Conservation (phyloP, 805 yeast species). For the Hanseniaspora clermontiae region DNA sequence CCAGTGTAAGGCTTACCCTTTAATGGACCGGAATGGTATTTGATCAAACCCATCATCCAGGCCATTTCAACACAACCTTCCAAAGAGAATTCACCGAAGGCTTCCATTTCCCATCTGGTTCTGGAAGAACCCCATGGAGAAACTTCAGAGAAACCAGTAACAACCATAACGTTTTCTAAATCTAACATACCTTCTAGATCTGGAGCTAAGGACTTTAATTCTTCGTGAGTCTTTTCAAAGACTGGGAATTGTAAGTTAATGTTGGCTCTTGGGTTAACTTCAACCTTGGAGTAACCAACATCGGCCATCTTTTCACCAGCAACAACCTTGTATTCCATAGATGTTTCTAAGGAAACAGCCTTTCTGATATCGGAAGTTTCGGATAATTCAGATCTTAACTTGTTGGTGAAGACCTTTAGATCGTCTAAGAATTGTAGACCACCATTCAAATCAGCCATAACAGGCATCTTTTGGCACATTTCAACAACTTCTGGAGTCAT, state of each 20-base stretch:
- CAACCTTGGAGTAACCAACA: conserved; percentile 64
- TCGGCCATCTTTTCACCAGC: conserved; percentile 74
- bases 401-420: conserved; percentile 74
- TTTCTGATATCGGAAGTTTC: conserved; percentile 86
- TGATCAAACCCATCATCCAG: conserved; percentile 97
- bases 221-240: conserved; percentile 55
- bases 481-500: conserved; percentile 75
- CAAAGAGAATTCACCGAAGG: conserved; percentile 81
- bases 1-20: conserved; percentile 71
- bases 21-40: conserved; percentile 72
- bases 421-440: conserved; percentile 89
- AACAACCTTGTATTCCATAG: conserved; percentile 69
- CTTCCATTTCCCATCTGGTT: conserved; percentile 99
- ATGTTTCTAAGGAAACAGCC: conserved; percentile 87
- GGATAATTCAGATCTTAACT: conserved; percentile 56
- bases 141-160: conserved; percentile 96
- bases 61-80: conserved; percentile 99
- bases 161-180: conserved; percentile 81
- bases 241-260: conserved; percentile 87
- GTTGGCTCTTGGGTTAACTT: conserved; percentile 87
- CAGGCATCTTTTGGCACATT: conserved; percentile 85
- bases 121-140: conserved; percentile 99
- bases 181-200: conserved; percentile 84
- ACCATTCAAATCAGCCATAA: conserved; percentile 97
- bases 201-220: conserved; percentile 54